Base-by-base conservation (phyloP, 179 eudicot genomes). In the Spergularia azorica region DNA sequence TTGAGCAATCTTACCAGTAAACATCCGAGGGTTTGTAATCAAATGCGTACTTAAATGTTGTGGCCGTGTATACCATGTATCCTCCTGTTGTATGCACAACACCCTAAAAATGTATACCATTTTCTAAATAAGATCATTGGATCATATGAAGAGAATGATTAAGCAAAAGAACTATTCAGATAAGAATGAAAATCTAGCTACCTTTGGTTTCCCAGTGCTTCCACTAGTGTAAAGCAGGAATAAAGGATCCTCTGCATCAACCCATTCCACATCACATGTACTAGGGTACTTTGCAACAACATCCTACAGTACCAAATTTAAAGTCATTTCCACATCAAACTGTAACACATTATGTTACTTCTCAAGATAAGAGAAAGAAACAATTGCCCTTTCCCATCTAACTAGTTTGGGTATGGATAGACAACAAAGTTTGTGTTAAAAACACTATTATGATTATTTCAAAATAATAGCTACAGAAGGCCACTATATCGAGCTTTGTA, bases 161-260 rank as follows among this genome's bases (percentile, higher is more conserved):
- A 61, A 21, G 3, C 32, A 50, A 50, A 55, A 70, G 21, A 61
- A 60, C 26, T n/a, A 18, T 18, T 43, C 46, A 63, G 1, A 81
- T 72, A 60, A 41, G 21, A 50, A 38, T 26, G 66, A 72, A 17
- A 76, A 52, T 20, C 39, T 63, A 63, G 21, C 74, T 85, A 91
- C 98, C 97, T 95, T 95, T 15, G 99, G 99, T 83, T 93, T 95
- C 81, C 97, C 99, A 8, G 99, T 95, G 82, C 99, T 95, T 75
- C 99, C 99, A 80, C 99, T 95, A 36, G 99, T 93, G 68, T 93
- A 93, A 32, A 95, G 99, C 79, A 95, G 85, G 84, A 93, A 95
- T 58, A 95, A 86, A 70, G 97, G 94, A 87, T 95, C 92, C 78
- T 95, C 99, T 38, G 97, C 97, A 76, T 93, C 97, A 79, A 91